phyloP scores from a whole-genome alignment of 2,329 filamentous ascomycete species.

The Mycogone perniciosa region DNA sequence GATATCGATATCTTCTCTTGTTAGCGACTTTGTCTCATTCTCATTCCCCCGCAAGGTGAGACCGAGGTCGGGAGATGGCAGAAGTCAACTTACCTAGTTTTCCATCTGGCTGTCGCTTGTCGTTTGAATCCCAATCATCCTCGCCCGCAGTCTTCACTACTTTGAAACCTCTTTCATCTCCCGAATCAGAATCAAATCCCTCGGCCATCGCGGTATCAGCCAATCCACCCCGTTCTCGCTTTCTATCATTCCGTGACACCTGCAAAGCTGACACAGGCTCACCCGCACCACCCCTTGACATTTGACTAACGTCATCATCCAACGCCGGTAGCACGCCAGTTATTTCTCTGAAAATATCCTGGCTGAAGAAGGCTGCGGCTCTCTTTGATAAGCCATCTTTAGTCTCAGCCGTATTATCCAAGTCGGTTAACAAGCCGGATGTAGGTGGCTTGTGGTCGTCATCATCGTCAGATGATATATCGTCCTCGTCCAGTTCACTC shows the following conservation, averaged over 20 bases:
- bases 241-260: neutral
- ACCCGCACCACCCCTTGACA: neutral
- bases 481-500: conserved; percentile 54
- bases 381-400: conserved; percentile 64
- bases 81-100: conserved; percentile 45
- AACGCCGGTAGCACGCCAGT: conserved; percentile 55
- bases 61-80: neutral
- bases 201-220: neutral
- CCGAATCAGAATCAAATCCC: neutral
- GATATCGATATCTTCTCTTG: conserved; percentile 75
- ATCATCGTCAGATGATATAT: conserved; percentile 30
- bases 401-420: conserved; percentile 38
- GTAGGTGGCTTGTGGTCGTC: conserved; percentile 17
- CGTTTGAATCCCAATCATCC: conserved; percentile 60
- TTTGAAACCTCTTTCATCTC: conserved; percentile 41
- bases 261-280: neutral
- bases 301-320: conserved; percentile 26
- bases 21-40: neutral
- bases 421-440: conserved; percentile 29
- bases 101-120: conserved; percentile 57
- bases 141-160: conserved; percentile 51
- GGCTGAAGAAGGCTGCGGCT: conserved; percentile 84
- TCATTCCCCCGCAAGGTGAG: neutral
- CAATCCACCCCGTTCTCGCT: neutral
- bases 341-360: conserved; percentile 88